These are phyloP conservation scores for Ogataea haglerorum DNA, from an alignment of 805 yeast species.

Conservation along the genomic window DNA sequence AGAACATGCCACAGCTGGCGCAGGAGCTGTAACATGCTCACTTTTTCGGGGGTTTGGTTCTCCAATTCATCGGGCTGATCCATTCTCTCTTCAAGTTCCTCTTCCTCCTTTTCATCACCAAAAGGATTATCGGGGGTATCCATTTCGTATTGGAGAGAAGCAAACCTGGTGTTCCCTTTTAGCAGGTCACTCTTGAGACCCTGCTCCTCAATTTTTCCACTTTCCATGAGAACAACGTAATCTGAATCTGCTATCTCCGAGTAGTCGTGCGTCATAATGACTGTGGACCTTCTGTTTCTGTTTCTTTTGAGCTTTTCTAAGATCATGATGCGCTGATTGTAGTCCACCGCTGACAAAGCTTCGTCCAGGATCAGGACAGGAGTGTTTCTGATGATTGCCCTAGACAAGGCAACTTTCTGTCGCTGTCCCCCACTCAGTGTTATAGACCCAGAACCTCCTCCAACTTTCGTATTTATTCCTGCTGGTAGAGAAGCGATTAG, in stretches of 20 bases:
- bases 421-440: slow-evolving; percentile 86
- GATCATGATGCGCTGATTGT: slow-evolving; percentile 41
- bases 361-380: slow-evolving; percentile 84
- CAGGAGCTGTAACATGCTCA: not conserved
- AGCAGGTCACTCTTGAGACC: slow-evolving; percentile 2
- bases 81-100: too few relatives aligned
- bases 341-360: slow-evolving; percentile 78
- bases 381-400: slow-evolving; percentile 72
- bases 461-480: slow-evolving; percentile 54
- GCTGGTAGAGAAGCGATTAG: slow-evolving; percentile 47
- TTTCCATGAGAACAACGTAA: slow-evolving; percentile 47
- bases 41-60: slow-evolving; percentile 7
- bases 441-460: slow-evolving; percentile 36
- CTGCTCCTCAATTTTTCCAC: slow-evolving; percentile 11
- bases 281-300: slow-evolving; percentile 70
- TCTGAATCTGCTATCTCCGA: slow-evolving; percentile 56
- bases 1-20: slow-evolving; percentile 10
- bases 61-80: not conserved
- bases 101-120: too few relatives aligned
- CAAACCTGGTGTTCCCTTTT: not conserved
- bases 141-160: not conserved
- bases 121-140: too few relatives aligned
- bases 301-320: slow-evolving; percentile 50
- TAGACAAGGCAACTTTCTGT: slow-evolving; percentile 79
- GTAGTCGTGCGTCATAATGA: slow-evolving; percentile 77